Evolutionary conservation across 352 stramenopile genomes (phyloP).

Genomic region (Pythium insidiosum): DNA sequence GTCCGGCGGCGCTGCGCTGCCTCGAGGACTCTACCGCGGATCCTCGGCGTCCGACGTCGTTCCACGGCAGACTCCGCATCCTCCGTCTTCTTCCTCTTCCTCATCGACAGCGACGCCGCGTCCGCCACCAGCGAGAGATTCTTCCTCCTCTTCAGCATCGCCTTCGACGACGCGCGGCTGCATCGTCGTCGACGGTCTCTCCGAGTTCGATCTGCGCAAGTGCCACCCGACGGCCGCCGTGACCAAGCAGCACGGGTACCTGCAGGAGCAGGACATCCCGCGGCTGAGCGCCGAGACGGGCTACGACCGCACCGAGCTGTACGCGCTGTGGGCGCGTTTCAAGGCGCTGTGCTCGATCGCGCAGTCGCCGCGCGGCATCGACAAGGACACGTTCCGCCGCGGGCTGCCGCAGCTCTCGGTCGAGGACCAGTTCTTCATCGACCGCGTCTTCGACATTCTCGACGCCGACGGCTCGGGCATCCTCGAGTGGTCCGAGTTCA

Average conservation of each 20-base stretch:
- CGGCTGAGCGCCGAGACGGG: constrained; percentile 35
- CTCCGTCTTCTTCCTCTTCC: no score
- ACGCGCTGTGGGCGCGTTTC: constrained; percentile 59
- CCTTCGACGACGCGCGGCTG: no score
- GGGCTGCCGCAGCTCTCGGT: constrained; percentile 48
- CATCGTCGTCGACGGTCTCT: constrained; percentile 6
- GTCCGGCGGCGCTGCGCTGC: no score
- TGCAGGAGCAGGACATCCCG: constrained; percentile 46
- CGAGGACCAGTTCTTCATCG: constrained; percentile 70
- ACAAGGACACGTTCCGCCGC: constrained; percentile 59
- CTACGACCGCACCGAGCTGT: constrained; percentile 53
- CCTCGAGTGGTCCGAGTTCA: constrained; percentile 69
- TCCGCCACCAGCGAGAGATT: no score
- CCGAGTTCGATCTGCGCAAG: constrained; percentile 17
- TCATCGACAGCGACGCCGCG: no score
- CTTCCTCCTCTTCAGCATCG: constrained; percentile 3
- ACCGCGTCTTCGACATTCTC: no score
- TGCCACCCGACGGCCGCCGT: constrained; percentile 25
- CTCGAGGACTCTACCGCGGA: no score
- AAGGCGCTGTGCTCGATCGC: constrained; percentile 65
- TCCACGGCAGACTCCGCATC: no score
- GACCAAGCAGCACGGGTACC: constrained; percentile 38
- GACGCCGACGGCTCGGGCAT: constrained; percentile 50
- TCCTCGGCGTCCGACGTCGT: no score
- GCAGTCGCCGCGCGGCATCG: constrained; percentile 29